These are phyloP conservation scores for Megacollybia marginata DNA, from an alignment of 768 basidiomycete species.

Conservation along the genomic window DNA sequence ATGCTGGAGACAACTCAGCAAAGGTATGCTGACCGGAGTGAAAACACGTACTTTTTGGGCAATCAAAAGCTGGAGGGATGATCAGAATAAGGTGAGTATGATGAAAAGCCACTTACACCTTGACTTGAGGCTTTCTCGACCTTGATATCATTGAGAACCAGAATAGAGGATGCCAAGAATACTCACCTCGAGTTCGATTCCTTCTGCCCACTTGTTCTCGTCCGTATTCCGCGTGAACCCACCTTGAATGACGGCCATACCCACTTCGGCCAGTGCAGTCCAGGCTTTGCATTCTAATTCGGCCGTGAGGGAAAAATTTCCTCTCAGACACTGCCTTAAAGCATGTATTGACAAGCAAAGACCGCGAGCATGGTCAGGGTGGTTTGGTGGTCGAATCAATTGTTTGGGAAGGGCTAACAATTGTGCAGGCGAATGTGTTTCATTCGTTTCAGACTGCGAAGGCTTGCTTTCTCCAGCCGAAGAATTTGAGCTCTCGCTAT, in stretches of 20 bases:
- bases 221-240: conserved; percentile 27
- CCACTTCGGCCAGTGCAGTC: conserved; percentile 63
- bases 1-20: conserved; percentile 32
- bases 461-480: too few relatives aligned
- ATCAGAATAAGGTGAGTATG: background rate
- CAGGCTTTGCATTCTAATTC: conserved; percentile 66
- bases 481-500: too few relatives aligned
- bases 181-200: conserved; percentile 47
- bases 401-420: conserved; percentile 57
- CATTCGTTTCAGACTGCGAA: too few relatives aligned
- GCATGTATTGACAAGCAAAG: conserved; percentile 50
- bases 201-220: conserved; percentile 37
- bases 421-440: conserved; percentile 24
- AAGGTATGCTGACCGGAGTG: background rate
- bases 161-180: background rate
- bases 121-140: conserved; percentile 61
- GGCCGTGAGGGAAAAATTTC: conserved; percentile 38
- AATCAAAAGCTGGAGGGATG: conserved; percentile 34
- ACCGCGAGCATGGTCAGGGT: conserved; percentile 45
- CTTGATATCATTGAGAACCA: conserved; percentile 16
- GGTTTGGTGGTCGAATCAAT: conserved; percentile 58
- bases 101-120: conserved; percentile 41
- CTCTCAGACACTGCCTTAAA: conserved; percentile 44
- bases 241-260: conserved; percentile 45
- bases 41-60: conserved; percentile 47